These are phyloP conservation scores for Eucalyptus sp. DNA, from an alignment of 345 rosid species.

Conservation along the genomic window DNA sequence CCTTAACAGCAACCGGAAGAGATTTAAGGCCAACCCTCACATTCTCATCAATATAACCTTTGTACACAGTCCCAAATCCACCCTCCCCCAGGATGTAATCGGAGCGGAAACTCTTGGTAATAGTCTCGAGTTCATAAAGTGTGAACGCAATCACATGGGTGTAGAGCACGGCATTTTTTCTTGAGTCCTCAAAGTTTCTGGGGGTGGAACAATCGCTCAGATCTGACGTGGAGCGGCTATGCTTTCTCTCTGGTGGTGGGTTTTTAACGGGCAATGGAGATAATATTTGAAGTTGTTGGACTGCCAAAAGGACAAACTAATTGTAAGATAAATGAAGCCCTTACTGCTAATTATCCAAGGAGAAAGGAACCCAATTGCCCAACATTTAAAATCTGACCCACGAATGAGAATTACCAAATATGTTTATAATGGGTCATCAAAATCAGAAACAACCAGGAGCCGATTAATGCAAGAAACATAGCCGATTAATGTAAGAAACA, in stretches of 20 bases:
- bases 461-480: neutral
- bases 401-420: neutral
- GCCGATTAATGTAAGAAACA: neutral
- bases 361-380: neutral
- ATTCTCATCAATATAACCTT: conserved; percentile 94
- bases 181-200: conserved; percentile 47
- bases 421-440: neutral
- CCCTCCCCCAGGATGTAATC: conserved; percentile 97
- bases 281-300: conserved; percentile 52
- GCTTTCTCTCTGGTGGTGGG: conserved; percentile 34
- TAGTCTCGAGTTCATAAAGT: conserved; percentile 83
- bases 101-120: conserved; percentile 94
- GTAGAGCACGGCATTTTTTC: conserved; percentile 56
- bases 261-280: conserved; percentile 26
- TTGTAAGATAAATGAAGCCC: neutral
- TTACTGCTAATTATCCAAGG: neutral
- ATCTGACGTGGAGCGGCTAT: conserved; percentile 74
- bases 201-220: conserved; percentile 80
- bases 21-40: conserved; percentile 91
- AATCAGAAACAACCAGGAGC: neutral
- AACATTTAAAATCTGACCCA: neutral
- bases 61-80: conserved; percentile 92
- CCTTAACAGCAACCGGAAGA: conserved; percentile 95
- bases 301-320: conserved; percentile 21
- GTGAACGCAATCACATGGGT: conserved; percentile 79